Percentiles rank a stretch among this genome's conserved stretches.
These are phyloP conservation scores for Populus ilicifolia DNA, from an alignment of 345 rosid species.

Conservation along the genomic window DNA sequence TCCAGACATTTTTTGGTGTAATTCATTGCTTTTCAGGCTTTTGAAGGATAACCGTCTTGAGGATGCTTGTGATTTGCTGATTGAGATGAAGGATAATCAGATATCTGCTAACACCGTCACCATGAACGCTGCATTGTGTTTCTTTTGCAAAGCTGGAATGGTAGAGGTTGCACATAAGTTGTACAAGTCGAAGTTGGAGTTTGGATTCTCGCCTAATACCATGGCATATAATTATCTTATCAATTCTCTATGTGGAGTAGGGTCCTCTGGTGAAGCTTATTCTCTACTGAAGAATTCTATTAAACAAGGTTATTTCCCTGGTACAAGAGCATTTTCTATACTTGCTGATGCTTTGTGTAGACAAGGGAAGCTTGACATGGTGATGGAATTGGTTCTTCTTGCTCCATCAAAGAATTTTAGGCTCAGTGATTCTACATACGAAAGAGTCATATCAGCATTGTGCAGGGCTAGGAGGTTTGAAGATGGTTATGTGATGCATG, in stretches of 20 bases:
- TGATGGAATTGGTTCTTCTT: constrained; percentile 49
- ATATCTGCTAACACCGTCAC: constrained; percentile 55
- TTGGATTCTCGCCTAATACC: constrained; percentile 45
- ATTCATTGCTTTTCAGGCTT: constrained; percentile 50
- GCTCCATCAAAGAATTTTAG: constrained; percentile 41
- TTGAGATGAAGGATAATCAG: constrained; percentile 58
- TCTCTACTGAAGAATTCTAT: constrained; percentile 44
- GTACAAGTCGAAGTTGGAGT: constrained; percentile 54
- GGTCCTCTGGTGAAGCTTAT: constrained; percentile 53
- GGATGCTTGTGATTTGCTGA: constrained; percentile 60
- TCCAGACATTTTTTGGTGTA: constrained; percentile 54
- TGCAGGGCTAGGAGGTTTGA: constrained; percentile 53
- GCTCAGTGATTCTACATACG: constrained; percentile 35
- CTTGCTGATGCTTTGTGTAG: constrained; percentile 65
- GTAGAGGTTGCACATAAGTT: constrained; percentile 67
- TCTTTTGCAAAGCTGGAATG: constrained; percentile 82
- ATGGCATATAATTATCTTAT: constrained; percentile 65
- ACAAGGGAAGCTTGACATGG: constrained; percentile 56
- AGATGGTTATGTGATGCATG: constrained; percentile 54
- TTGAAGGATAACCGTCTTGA: constrained; percentile 50
- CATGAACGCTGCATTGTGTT: constrained; percentile 64
- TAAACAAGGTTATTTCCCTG: constrained; percentile 57
- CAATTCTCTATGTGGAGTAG: constrained; percentile 50
- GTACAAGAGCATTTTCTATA: constrained; percentile 40
- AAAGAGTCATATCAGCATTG: constrained; percentile 53